A percentile compares a stretch with the other conserved stretches of the same genome.
phyloP scores from a whole-genome alignment of 495 filamentous ascomycete species.

The Penicillium antarcticum region DNA sequence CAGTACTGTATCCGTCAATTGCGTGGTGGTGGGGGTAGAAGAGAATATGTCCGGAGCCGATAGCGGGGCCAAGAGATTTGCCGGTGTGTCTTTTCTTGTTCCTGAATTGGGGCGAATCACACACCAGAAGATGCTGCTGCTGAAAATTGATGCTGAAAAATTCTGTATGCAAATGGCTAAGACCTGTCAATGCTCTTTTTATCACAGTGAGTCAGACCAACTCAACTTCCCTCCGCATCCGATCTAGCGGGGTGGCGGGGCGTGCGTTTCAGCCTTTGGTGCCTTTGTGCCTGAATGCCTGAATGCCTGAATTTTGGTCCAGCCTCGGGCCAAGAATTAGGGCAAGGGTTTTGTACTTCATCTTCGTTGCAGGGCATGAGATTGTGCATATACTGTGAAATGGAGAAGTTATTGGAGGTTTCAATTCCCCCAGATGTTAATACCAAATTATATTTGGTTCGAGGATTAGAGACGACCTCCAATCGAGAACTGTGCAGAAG shows the following conservation, averaged over 20 bases:
- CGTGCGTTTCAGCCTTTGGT: not conserved
- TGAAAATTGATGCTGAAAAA: not conserved
- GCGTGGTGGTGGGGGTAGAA: slow-evolving; percentile 7
- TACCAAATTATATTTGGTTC: no score
- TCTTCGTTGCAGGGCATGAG: no score
- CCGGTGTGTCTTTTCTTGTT: not conserved
- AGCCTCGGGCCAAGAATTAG: not conserved
- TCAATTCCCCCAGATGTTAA: no score
- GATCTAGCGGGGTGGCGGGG: slow-evolving; percentile 14
- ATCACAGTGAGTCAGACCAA: slow-evolving; percentile 8
- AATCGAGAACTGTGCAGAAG: no score
- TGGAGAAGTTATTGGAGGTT: no score
- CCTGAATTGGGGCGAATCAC: not conserved
- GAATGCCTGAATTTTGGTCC: not conserved
- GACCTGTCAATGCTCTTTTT: slow-evolving; percentile 8
- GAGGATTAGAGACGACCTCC: no score
- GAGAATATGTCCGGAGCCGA: slow-evolving; percentile 5
- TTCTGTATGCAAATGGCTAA: not conserved
- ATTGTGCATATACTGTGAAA: no score
- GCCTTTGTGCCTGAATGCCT: slow-evolving; percentile 5
- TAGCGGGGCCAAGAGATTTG: slow-evolving; percentile 10
- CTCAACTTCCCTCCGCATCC: slow-evolving; percentile 2
- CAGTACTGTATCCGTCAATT: slow-evolving; percentile 5
- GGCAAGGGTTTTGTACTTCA: not conserved
- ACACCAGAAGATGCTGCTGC: not conserved